These are phyloP conservation scores for Amanita pseudoporphyria DNA, from an alignment of 768 basidiomycete genomes.

Conservation along the genomic window DNA sequence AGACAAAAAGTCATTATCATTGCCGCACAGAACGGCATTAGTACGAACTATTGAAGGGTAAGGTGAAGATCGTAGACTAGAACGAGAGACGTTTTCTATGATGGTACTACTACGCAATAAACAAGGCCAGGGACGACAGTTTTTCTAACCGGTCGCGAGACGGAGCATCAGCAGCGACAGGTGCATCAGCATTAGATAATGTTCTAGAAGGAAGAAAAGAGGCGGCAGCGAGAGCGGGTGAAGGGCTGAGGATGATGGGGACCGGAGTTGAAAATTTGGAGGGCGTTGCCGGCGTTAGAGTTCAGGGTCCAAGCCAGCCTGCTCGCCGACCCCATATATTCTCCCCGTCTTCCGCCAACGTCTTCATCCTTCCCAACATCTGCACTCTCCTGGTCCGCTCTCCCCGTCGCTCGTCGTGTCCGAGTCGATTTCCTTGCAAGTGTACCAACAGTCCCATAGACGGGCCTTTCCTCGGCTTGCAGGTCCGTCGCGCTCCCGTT, in stretches of 20 bases:
- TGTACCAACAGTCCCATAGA: constrained; percentile 82
- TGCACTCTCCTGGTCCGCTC: constrained; percentile 14
- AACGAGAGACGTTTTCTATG: background rate
- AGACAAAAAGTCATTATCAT: background rate
- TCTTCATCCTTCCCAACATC: constrained; percentile 10
- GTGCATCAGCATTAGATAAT: background rate
- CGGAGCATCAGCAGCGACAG: background rate
- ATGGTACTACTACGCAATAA: background rate
- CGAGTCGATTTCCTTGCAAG: constrained; percentile 22
- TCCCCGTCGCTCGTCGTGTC: constrained; percentile 11
- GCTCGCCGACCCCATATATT: constrained; percentile 37
- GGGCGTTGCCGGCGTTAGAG: constrained; percentile 38
- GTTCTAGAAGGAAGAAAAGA: background rate
- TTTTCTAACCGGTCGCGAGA: background rate
- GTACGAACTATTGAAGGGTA: background rate
- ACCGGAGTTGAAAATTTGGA: constrained; percentile 44
- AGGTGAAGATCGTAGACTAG: background rate
- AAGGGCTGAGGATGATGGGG: constrained; percentile 19
- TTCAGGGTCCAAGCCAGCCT: constrained; percentile 37
- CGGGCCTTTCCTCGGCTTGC: constrained; percentile 59
- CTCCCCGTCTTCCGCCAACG: constrained; percentile 21
- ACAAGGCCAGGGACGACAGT: background rate
- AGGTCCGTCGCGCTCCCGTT: constrained; percentile 35
- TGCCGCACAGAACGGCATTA: background rate
- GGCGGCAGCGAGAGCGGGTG: constrained; percentile 12